These are phyloP conservation scores for Dryadomyces quercivorus DNA, from an alignment of 2,329 filamentous ascomycete species.

Conservation along the genomic window DNA sequence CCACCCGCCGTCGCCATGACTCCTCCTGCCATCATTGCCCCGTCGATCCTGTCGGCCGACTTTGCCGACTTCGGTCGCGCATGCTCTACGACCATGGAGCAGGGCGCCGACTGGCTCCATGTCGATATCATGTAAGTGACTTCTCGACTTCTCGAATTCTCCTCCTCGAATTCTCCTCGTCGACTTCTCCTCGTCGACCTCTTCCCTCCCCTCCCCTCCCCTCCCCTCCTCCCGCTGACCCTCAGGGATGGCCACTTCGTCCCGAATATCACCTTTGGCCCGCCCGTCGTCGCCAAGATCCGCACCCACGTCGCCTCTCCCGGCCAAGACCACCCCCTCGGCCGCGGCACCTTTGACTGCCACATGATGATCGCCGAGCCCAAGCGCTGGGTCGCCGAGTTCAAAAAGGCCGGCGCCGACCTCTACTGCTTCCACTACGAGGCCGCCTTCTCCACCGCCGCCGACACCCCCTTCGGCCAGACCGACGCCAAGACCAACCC, in stretches of 20 bases:
- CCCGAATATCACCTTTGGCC: slow-evolving; percentile 94
- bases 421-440: slow-evolving; percentile 99
- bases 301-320: slow-evolving; percentile 64
- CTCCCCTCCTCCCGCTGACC: not conserved
- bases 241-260: slow-evolving; percentile 95
- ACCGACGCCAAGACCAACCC: slow-evolving; percentile 66
- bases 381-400: slow-evolving; percentile 95
- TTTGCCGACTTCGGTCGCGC: slow-evolving; percentile 80
- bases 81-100: slow-evolving; percentile 73
- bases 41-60: slow-evolving; percentile 95
- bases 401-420: slow-evolving; percentile 87
- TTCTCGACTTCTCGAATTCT: too few species aligned
- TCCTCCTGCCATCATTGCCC: slow-evolving; percentile 86
- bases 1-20: slow-evolving; percentile 59
- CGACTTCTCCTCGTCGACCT: too few species aligned
- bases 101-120: slow-evolving; percentile 87
- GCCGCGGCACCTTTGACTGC: slow-evolving; percentile 92
- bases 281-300: slow-evolving; percentile 91
- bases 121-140: slow-evolving; percentile 70
- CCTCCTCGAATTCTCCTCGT: too few species aligned
- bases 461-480: slow-evolving; percentile 61
- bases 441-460: slow-evolving; percentile 78
- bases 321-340: slow-evolving; percentile 40
- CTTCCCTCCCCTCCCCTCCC: too few species aligned
- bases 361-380: slow-evolving; percentile 99